Evolutionary conservation across 139 green algal species (phyloP).

Genomic region (Spirogloea muscicola): DNA sequence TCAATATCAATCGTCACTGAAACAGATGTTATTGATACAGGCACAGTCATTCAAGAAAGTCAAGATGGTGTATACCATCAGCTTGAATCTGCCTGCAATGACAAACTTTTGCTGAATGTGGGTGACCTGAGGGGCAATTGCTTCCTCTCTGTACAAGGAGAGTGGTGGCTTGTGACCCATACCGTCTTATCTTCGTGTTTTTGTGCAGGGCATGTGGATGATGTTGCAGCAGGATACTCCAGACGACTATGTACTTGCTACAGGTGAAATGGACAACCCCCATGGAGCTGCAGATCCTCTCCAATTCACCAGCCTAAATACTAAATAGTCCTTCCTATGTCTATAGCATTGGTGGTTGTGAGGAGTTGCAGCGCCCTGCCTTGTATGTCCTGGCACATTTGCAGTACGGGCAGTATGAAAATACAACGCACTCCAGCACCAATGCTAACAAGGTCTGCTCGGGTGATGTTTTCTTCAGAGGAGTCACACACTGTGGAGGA

Average conservation of each 20-base stretch:
- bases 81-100: background rate
- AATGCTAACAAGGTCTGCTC: no score
- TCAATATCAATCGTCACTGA: background rate
- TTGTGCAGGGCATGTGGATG: slow-evolving; percentile 60
- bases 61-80: background rate
- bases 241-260: slow-evolving; percentile 71
- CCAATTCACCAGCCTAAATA: no score
- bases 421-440: no score
- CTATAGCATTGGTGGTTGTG: no score
- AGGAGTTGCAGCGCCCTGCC: no score
- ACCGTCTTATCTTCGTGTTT: background rate
- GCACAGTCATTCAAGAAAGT: background rate
- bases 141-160: background rate
- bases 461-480: no score
- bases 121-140: background rate
- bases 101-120: background rate
- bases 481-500: slow-evolving; percentile 47
- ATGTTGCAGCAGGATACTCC: slow-evolving; percentile 73
- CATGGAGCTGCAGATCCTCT: no score
- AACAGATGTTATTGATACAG: background rate
- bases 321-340: no score
- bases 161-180: background rate
- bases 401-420: no score
- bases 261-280: slow-evolving; percentile 57
- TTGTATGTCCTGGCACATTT: no score